Conservation (phyloP, 2,329 filamentous ascomycete species). For the Penicillium concentricum region DNA sequence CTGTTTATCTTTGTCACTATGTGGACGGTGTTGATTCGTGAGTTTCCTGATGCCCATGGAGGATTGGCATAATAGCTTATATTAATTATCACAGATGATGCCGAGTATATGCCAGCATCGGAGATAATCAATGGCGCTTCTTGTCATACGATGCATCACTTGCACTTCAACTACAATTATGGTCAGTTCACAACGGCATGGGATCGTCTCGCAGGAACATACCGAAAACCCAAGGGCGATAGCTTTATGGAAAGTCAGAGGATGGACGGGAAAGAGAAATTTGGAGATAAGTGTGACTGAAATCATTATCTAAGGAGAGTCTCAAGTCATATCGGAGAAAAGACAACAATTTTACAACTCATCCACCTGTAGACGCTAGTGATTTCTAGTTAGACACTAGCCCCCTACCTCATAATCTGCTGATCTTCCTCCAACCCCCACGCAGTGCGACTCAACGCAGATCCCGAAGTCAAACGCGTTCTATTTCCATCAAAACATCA, state of each 20-base stretch:
- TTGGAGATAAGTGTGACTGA: conserved; percentile 5
- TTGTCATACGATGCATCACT: conserved; percentile 89
- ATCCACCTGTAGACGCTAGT: no score
- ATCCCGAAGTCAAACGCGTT: no score
- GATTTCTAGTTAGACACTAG: no score
- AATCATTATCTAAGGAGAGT: no score
- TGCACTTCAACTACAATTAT: conserved; percentile 89
- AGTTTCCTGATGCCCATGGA: conserved; percentile 10
- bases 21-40: conserved; percentile 86
- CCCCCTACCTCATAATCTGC: no score
- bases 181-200: conserved; percentile 92
- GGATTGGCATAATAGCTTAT: neutral
- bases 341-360: no score
- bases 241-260: conserved; percentile 13
- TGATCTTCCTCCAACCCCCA: no score
- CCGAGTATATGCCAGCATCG: conserved; percentile 85
- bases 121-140: conserved; percentile 81
- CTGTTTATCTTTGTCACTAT: conserved; percentile 91
- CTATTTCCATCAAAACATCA: no score
- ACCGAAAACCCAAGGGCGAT: conserved; percentile 21
- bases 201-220: conserved; percentile 79
- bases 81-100: conserved; percentile 60
- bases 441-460: no score
- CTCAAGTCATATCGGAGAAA: no score
- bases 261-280: neutral